A percentile compares a stretch with the other conserved stretches of the same genome.
Evolutionary conservation across 2,329 filamentous ascomycete species (phyloP).

Genomic region (Clarireedia hainanense): DNA sequence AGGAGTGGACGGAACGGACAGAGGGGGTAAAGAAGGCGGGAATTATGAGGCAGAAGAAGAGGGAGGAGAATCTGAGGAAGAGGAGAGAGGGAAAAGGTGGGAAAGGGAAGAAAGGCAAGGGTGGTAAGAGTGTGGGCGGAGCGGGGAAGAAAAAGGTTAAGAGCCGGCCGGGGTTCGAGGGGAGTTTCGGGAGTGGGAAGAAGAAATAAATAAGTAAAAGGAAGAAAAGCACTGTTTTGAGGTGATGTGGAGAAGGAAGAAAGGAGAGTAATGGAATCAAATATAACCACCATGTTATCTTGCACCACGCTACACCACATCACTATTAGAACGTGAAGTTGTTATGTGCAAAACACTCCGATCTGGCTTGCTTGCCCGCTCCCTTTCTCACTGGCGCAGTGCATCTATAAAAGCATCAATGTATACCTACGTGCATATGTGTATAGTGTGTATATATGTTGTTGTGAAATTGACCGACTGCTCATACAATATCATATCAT

Average conservation of each 20-base stretch:
- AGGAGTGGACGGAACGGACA: constrained; percentile 72
- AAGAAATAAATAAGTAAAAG: constrained; percentile 13
- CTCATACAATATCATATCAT: too few species aligned
- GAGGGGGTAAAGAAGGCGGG: constrained; percentile 68
- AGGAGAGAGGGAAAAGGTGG: constrained; percentile 67
- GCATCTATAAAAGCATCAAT: too few species aligned
- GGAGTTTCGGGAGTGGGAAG: constrained; percentile 33
- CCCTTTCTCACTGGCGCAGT: too few species aligned
- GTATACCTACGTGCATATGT: too few species aligned
- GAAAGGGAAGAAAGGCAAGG: constrained; percentile 49
- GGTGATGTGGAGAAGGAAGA: background rate
- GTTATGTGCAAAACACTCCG: too few species aligned
- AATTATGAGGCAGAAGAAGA: constrained; percentile 74
- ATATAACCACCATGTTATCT: too few species aligned
- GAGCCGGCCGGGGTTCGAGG: constrained; percentile 50
- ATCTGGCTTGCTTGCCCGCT: too few species aligned
- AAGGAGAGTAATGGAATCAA: too few species aligned
- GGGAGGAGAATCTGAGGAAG: constrained; percentile 69
- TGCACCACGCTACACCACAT: too few species aligned
- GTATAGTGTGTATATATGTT: too few species aligned
- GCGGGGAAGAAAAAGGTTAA: constrained; percentile 35
- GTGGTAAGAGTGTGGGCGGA: constrained; percentile 43
- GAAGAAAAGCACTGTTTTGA: background rate
- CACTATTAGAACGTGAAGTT: too few species aligned
- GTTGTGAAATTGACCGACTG: too few species aligned